These are phyloP conservation scores for Hemileia vastatrix DNA, from an alignment of 1,284 basidiomycete species.

Conservation along the genomic window DNA sequence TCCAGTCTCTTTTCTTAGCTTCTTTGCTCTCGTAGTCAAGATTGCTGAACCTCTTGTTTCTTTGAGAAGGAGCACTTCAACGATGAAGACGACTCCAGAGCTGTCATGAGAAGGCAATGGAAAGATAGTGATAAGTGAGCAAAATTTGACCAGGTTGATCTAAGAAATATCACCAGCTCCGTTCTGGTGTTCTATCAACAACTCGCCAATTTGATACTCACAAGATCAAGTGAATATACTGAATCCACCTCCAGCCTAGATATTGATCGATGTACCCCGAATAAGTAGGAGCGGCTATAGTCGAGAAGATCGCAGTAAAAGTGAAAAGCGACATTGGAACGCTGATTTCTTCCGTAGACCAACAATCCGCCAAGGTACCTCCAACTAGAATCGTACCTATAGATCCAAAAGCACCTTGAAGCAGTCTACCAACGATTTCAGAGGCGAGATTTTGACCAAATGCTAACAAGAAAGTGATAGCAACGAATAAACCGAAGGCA, in stretches of 20 bases:
- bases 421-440: slow-evolving; percentile 37
- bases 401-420: slow-evolving; percentile 41
- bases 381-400: slow-evolving; percentile 38
- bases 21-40: slow-evolving; percentile 36
- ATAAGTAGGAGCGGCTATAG: slow-evolving; percentile 36
- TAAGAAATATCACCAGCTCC: not conserved
- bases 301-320: slow-evolving; percentile 39
- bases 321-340: slow-evolving; percentile 43
- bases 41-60: slow-evolving; percentile 44
- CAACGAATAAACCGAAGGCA: slow-evolving; percentile 40
- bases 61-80: slow-evolving; percentile 39
- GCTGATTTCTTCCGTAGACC: slow-evolving; percentile 37
- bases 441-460: slow-evolving; percentile 41
- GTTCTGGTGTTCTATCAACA: not conserved
- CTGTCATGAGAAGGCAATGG: too few relatives aligned
- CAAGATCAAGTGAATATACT: slow-evolving; percentile 41
- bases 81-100: slow-evolving; percentile 37
- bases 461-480: slow-evolving; percentile 39
- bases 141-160: not conserved
- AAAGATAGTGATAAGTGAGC: not conserved
- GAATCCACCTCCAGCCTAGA: slow-evolving; percentile 43
- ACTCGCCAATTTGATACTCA: too few relatives aligned
- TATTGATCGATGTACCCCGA: slow-evolving; percentile 39
- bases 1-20: slow-evolving; percentile 40
- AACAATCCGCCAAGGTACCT: slow-evolving; percentile 30